Evolutionary conservation across 2,329 filamentous ascomycete species (phyloP), one percentile per base, ranked within the genome.

Genomic region (Zymoseptoria tritici): DNA sequence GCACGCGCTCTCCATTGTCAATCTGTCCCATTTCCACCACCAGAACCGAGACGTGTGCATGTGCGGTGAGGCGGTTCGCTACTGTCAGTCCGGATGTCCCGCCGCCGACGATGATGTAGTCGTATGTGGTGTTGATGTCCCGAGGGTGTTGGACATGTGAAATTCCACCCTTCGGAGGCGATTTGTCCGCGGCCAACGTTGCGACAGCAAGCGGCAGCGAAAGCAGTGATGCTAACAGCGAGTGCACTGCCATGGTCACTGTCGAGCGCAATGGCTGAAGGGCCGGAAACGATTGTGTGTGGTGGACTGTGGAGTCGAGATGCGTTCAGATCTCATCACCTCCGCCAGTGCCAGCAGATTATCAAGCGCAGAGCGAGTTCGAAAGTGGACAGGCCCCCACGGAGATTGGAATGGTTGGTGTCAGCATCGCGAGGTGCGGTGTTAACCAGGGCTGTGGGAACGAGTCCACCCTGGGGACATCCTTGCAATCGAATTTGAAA

Each of bases 31-130:
- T 57, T 62, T 67, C 52, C 55, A 62, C 31, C 26, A 63, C 19
- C 31, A 70, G 72, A 69, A 76, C 20, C 61, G 69, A 62, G 73
- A 67, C 57, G 16, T 57, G 57, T 13, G 68, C 61, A 54, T 70
- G 59, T 42, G 70, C 66, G 16, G 63, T 67, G 4, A 72, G 58
- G 49, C 67, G 63, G 57, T 66, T 65, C 4, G 69, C 70, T 11
- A 72, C 61, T 11, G 64, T 63, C n/a, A 70, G 61, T 46, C 70
- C 70, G 52, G 66, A 65, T 11, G 68, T 67, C 7, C 70, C 69
- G 13, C 67, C 68, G 21, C 69, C 69, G 21, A 69, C 62, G 6
- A 71, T 61, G 26, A 71, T 58, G 49, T 62, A 62, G 53, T 62
- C 60, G 20, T 62, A 62, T 46, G 11, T 46, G 13, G 13, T n/a